Evolutionary conservation across 495 filamentous ascomycete species (phyloP).

Genomic region (Jackrogersella minutella): DNA sequence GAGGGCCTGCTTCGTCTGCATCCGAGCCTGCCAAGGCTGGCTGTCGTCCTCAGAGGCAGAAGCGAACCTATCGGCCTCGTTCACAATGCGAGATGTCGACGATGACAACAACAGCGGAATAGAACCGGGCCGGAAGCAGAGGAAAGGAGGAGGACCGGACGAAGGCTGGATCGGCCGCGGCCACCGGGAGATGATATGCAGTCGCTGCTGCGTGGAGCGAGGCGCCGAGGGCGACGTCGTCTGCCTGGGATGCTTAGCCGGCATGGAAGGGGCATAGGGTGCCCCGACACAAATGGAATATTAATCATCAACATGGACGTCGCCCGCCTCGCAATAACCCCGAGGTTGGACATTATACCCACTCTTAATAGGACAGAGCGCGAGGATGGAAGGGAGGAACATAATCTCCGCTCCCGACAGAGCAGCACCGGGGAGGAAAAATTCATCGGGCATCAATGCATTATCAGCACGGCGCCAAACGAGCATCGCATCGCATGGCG

Average conservation of each 20-base stretch:
- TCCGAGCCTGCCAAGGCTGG: slow-evolving; percentile 57
- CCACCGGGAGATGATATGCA: slow-evolving; percentile 54
- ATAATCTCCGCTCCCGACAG: neutral
- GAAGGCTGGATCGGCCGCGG: slow-evolving; percentile 46
- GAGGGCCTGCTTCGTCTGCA: slow-evolving; percentile 57
- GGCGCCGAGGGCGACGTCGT: slow-evolving; percentile 57
- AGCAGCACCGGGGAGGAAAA: neutral
- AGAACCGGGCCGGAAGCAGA: slow-evolving; percentile 9
- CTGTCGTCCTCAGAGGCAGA: slow-evolving; percentile 26
- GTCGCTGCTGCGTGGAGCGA: slow-evolving; percentile 56
- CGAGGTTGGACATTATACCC: neutral
- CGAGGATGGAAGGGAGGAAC: neutral
- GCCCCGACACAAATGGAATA: neutral
- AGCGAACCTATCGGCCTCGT: slow-evolving; percentile 41
- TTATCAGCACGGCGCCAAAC: slow-evolving; percentile 20
- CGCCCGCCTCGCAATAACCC: neutral
- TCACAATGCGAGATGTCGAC: slow-evolving; percentile 53
- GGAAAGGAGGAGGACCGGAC: slow-evolving; percentile 20
- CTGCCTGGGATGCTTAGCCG: slow-evolving; percentile 55
- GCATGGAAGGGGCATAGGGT: slow-evolving; percentile 48
- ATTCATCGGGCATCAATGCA: neutral
- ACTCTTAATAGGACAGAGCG: neutral
- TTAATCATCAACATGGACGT: neutral
- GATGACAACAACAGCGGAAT: slow-evolving; percentile 17
- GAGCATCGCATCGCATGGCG: slow-evolving; percentile 11